These are phyloP conservation scores for Basidiobolus meristosporus DNA, from an alignment of 371 early-diverging fungal genomes.

Conservation along the genomic window DNA sequence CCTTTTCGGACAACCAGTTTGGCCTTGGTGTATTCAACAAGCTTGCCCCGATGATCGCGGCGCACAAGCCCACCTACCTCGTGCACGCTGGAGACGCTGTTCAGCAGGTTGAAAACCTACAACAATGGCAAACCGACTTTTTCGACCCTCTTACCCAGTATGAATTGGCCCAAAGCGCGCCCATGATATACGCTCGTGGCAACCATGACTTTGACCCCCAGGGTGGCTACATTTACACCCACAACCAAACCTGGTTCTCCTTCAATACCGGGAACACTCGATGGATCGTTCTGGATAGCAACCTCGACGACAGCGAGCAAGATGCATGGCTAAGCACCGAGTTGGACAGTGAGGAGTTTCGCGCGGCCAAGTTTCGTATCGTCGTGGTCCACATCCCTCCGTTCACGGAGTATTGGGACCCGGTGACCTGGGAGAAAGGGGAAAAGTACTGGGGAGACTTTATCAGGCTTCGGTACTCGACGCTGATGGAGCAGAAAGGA, in stretches of 20 bases:
- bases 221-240: conserved; percentile 21
- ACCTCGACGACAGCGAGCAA: conserved; percentile 34
- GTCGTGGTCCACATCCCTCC: conserved; percentile 65
- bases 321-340: conserved; percentile 37
- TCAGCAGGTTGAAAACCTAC: conserved; percentile 25
- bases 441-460: conserved; percentile 56
- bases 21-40: no score
- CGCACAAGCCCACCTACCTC: conserved; percentile 20
- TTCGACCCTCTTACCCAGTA: conserved; percentile 33
- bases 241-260: conserved; percentile 27
- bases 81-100: conserved; percentile 49
- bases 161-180: conserved; percentile 28
- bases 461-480: conserved; percentile 38
- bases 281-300: conserved; percentile 49
- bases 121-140: conserved; percentile 58
- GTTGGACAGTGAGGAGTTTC: conserved; percentile 24
- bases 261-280: conserved; percentile 38
- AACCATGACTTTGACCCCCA: conserved; percentile 48
- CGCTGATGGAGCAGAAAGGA: conserved; percentile 33
- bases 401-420: conserved; percentile 62
- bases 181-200: conserved; percentile 52
- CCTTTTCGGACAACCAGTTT: no score
- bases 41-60: no score
- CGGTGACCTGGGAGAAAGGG: conserved; percentile 36
- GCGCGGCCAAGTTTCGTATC: conserved; percentile 33